Percentiles rank a stretch among this genome's conserved stretches.
phyloP scores from a whole-genome alignment of 805 yeast species.

The Nadsonia fulvescens region DNA sequence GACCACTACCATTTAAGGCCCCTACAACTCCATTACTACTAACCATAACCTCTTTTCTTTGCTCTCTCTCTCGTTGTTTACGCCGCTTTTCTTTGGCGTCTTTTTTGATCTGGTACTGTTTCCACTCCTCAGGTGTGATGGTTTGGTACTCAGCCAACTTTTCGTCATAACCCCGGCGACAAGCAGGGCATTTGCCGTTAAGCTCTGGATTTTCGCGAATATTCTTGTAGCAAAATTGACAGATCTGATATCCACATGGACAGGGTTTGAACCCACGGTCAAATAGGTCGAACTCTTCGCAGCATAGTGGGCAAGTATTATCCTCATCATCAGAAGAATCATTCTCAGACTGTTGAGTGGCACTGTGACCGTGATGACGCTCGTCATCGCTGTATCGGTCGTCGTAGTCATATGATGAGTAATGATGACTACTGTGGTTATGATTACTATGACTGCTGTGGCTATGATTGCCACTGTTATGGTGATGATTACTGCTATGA shows the following conservation, averaged over 20 bases:
- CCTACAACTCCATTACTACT: no score
- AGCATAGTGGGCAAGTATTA: slow-evolving; percentile 61
- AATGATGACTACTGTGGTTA: no score
- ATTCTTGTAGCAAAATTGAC: slow-evolving; percentile 95
- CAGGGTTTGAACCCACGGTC: slow-evolving; percentile 97
- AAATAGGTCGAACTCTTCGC: slow-evolving; percentile 92
- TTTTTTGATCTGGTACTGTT: slow-evolving; percentile 60
- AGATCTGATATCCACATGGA: slow-evolving; percentile 96
- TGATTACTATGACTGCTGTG: no score
- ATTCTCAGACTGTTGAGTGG: no score
- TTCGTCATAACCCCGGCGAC: slow-evolving; percentile 87
- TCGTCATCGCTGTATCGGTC: no score
- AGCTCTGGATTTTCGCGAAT: slow-evolving; percentile 89
- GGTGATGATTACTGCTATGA: no score
- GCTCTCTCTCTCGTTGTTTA: slow-evolving; percentile 78
- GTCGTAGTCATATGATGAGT: no score
- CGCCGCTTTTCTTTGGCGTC: slow-evolving; percentile 55
- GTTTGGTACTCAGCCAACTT: slow-evolving; percentile 76
- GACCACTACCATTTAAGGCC: no score
- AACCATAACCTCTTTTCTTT: slow-evolving; percentile 76
- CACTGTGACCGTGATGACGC: no score
- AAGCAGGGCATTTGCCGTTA: slow-evolving; percentile 94
- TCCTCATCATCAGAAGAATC: slow-evolving; percentile 6
- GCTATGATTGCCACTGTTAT: no score
- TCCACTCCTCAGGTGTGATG: slow-evolving; percentile 74